Conservation (phyloP, 2,329 filamentous ascomycete species). For the Nakataea oryzae region DNA sequence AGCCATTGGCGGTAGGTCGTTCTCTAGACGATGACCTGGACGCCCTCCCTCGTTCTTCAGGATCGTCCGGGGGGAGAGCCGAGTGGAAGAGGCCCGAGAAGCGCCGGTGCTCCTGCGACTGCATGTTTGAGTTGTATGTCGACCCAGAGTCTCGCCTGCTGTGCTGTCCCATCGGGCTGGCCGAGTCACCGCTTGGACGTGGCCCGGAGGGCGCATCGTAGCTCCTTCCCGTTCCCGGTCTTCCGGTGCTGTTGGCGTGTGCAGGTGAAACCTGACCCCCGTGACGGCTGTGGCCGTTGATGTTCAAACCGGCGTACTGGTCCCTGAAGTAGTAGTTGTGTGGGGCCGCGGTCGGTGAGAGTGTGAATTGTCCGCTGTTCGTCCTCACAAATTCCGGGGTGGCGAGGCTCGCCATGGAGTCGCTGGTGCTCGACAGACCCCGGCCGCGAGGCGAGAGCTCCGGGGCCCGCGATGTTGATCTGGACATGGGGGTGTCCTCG, state of each 20-base stretch:
- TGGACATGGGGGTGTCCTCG: constrained; percentile 38
- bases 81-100: constrained; percentile 78
- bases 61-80: constrained; percentile 66
- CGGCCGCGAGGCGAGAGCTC: constrained; percentile 42
- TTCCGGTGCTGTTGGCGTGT: constrained; percentile 21
- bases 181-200: constrained; percentile 12
- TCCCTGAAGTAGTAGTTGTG: constrained; percentile 48
- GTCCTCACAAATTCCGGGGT: constrained; percentile 56
- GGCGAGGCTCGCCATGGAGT: constrained; percentile 51
- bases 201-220: constrained; percentile 34
- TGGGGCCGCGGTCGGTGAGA: constrained; percentile 40
- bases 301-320: constrained; percentile 32
- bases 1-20: constrained; percentile 43
- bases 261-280: background rate
- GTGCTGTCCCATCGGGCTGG: constrained; percentile 12
- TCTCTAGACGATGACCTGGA: constrained; percentile 53
- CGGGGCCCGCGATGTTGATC: constrained; percentile 35
- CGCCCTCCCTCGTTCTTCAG: constrained; percentile 39
- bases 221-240: constrained; percentile 51
- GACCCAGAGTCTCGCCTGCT: constrained; percentile 44
- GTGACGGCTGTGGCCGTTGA: constrained; percentile 4
- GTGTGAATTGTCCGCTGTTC: constrained; percentile 55
- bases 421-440: constrained; percentile 51
- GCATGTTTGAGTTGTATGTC: constrained; percentile 36
- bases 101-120: constrained; percentile 34